Base-by-base conservation (phyloP, 78 protist genomes). In the Diacronema lutheri region DNA sequence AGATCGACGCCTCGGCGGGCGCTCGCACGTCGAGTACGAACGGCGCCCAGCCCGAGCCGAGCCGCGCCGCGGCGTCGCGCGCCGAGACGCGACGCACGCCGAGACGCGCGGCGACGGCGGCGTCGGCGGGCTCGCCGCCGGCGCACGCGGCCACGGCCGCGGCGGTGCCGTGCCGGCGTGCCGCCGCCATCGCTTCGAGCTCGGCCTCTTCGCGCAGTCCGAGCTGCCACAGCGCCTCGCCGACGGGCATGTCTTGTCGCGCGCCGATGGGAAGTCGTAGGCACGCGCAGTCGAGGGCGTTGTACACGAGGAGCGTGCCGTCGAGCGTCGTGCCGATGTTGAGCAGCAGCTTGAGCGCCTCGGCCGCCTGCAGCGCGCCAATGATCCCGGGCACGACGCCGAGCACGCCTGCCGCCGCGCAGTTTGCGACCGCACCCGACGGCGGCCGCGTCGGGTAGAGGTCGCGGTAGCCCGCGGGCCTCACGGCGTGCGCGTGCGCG, bases 401-500 rank as follows among this genome's bases (percentile, higher is more conserved):
- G 38, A 29, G 72, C 60, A 73, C 46, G 31, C 46, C 81, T 10
- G 40, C 66, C 66, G 11, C 66, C 57, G 65, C 98, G 96, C 38
- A 93, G 88, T 72, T 92, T 90, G 56, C 89, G n/a, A 96, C 96
- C 0, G 91, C 68, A 7, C 68, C 84, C 7, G 93, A 87, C 25
- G 96, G 95, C 31, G 98, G 97, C 1, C 97, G 95, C 33, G 35
- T 2, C 16, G 98, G 97, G 25, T 86, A 91, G n/a, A 94, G 35
- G 76, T 97, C 94, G 19, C 98, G 86, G 76, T 96, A 96, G 76
- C 97, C 93, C n/a, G 97, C n/a, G 97, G 1, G 95, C 93, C 31
- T 88, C 68, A 13, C 66, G 46, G 76, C 50, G 50, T 44, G n/a
- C n/a, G n/a, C n/a, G n/a, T n/a, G n/a, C n/a, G n/a, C n/a, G n/a